Base-by-base conservation (phyloP, 805 yeast genomes). In the Phaffomyces thermotolerans region DNA sequence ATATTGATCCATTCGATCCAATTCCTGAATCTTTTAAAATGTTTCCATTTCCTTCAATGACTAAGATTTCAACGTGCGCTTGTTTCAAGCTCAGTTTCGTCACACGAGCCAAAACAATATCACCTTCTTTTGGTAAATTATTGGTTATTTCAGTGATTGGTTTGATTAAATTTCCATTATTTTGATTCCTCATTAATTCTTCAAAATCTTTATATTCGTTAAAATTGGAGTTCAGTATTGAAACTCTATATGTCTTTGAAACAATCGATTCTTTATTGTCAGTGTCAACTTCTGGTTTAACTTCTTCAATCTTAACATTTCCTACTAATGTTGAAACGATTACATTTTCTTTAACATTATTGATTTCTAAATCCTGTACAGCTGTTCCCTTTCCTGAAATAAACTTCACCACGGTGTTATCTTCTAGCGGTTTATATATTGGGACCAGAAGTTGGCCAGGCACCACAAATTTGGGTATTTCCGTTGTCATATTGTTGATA, bases 391-490 rank as follows among this genome's bases (percentile, higher is more conserved):
- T 62, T 6, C 95, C 95, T 2, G 87, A 64, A 5, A 67, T 57
- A 53, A 73, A 86, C 45, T 69, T 71, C 35, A 43, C 43, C 10
- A 43, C 38, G 2, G 43, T 31, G 4, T 32, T 37, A 3, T 39
- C 43, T 22, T 40, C 46, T 12, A 35, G 24, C 15, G 46, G 46
- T 14, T 43, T 69, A 52, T 66, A 71, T 7, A 71, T 65, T 1
- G 93, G 90, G 17, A 79, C 73, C 22, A 88, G 68, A 35, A 81
- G 75, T 53, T 88, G 95, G 0, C 96, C 96, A 1, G 96, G 96
- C n/a, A 81, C 69, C 3, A 75, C 86, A 32, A 60, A 58, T 29
- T 67, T 63, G 18, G 82, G 81, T 37, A 72, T 54, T 13, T 57
- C 54, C 4, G 36, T 37, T 4, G 36, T 37, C 44, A 40, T 20